Evolutionary conservation across 192 early-diverging fungal species (phyloP), one percentile per base, ranked within the genome.

Genomic region (Backusella westeae): DNA sequence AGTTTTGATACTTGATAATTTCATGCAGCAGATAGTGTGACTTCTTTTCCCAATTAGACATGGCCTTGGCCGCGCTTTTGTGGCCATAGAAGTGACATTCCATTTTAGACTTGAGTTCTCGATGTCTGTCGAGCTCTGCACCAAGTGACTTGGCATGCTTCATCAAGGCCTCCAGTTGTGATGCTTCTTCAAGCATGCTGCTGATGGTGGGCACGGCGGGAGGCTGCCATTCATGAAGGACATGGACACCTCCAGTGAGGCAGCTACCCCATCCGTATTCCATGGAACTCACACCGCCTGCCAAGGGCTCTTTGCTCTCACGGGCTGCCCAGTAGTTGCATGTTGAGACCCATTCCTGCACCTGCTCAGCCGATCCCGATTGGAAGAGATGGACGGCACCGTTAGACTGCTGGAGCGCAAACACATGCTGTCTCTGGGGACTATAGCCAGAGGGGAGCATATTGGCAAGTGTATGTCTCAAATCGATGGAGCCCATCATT

Each of bases 301-400:
- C 76, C 81, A 97, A 82, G 4, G 97, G 97, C 71, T 95, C 95
- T 80, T 93, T 95, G 71, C 92, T 94, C 65, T 91, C 92, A n/a
- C 95, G 84, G 7, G 96, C 94, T 0, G 96, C 95, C 96, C 96
- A 98, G 79, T 92, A 95, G 83, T 97, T 98, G 70, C 96, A 93
- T n/a, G 91, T 93, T 0, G 88, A 81, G 0, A 94, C 91, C 97
- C 97, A 98, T 49, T 89, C 91, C 29, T 88, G 87, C 39, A 94
- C 85, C 69, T 89, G 89, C 32, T 91, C 87, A 66, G 86, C 84
- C 2, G 86, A 90, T 12, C 81, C 82, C 0, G 91, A 88, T 81
- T 97, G 94, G 84, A 97, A 98, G 19, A 97, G 83, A 67, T 95
- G 94, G 14, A 93, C 91, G 9, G 89, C 90, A 8, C 93, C 93